Conservation (phyloP, 306 rosid species). For the Lupinus albus region DNA sequence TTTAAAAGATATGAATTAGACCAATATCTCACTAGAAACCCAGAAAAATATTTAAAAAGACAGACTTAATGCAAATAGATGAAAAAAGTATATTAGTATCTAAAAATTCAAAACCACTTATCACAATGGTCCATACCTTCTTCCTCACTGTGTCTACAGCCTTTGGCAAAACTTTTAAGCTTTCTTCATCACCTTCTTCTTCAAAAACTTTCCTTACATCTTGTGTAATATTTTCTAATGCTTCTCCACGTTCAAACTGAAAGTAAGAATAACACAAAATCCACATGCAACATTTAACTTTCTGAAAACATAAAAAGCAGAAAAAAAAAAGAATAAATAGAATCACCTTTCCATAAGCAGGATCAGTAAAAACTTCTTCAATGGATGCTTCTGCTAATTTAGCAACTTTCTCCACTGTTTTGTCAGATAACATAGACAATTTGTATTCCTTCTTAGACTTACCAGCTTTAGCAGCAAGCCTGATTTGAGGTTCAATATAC, state of each 20-base stretch:
- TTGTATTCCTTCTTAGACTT: slow-evolving; percentile 81
- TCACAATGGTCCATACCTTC: slow-evolving; percentile 56
- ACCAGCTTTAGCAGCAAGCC: slow-evolving; percentile 89
- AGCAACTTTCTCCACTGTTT: slow-evolving; percentile 72
- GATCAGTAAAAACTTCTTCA: slow-evolving; percentile 86
- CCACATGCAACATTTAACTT: slow-evolving; percentile 4
- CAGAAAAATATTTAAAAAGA: no score
- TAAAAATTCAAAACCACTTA: slow-evolving; percentile 29
- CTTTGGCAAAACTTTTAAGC: slow-evolving; percentile 77
- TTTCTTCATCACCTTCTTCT: slow-evolving; percentile 90
- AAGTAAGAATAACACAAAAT: slow-evolving; percentile 36
- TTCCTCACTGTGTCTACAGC: slow-evolving; percentile 93
- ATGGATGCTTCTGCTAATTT: slow-evolving; percentile 79
- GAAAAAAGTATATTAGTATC: neutral
- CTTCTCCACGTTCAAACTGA: slow-evolving; percentile 97
- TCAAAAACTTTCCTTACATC: slow-evolving; percentile 76
- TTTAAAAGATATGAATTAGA: slow-evolving; percentile 18
- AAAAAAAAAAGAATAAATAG: slow-evolving; percentile 7
- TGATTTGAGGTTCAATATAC: slow-evolving; percentile 90
- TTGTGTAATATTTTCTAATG: slow-evolving; percentile 77
- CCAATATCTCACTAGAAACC: neutral
- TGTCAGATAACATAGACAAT: slow-evolving; percentile 82
- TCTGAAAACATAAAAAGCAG: slow-evolving; percentile 6
- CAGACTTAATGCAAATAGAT: neutral
- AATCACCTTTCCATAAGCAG: slow-evolving; percentile 85